phyloP scores from a whole-genome alignment of 1,139 yeast species.

The Hyphopichia khmerensis region DNA sequence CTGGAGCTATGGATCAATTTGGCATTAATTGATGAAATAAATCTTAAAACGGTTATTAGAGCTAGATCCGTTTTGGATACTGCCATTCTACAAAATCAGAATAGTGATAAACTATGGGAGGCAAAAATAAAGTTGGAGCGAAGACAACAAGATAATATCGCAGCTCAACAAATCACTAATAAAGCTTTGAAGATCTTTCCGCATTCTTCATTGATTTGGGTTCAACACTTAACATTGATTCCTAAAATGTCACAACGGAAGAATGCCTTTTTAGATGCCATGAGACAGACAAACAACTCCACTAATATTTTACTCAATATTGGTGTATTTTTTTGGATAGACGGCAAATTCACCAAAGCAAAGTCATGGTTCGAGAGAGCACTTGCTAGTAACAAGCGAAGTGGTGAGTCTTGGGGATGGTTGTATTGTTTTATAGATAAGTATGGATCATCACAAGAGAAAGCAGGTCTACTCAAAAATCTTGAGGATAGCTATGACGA shows the following conservation, averaged over 20 bases:
- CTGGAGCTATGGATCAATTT: conserved; percentile 56
- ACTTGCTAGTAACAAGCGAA: conserved; percentile 43
- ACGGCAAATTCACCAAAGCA: conserved; percentile 65
- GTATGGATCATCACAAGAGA: conserved; percentile 23
- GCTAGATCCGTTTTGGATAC: conserved; percentile 76
- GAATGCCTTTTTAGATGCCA: conserved; percentile 68
- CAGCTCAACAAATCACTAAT: conserved; percentile 56
- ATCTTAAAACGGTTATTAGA: conserved; percentile 42
- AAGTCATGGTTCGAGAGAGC: conserved; percentile 77
- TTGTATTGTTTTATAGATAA: conserved; percentile 39
- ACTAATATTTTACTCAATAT: conserved; percentile 59
- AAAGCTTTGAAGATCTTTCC: conserved; percentile 66
- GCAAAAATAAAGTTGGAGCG: conserved; percentile 62
- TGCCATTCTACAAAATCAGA: conserved; percentile 56
- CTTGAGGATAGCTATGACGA: conserved; percentile 35
- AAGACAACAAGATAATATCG: conserved; percentile 44
- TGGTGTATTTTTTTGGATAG: conserved; percentile 69
- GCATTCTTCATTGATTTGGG: conserved; percentile 60
- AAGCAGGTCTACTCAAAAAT: conserved; percentile 14
- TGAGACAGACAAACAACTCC: conserved; percentile 63
- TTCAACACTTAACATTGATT: conserved; percentile 52
- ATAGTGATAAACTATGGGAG: conserved; percentile 53
- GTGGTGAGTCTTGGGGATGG: conserved; percentile 85
- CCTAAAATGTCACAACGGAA: conserved; percentile 59
- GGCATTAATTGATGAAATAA: conserved; percentile 48